These are phyloP conservation scores for Pseudopyricularia cyperi DNA, from an alignment of 2,329 filamentous ascomycete genomes.

Conservation along the genomic window DNA sequence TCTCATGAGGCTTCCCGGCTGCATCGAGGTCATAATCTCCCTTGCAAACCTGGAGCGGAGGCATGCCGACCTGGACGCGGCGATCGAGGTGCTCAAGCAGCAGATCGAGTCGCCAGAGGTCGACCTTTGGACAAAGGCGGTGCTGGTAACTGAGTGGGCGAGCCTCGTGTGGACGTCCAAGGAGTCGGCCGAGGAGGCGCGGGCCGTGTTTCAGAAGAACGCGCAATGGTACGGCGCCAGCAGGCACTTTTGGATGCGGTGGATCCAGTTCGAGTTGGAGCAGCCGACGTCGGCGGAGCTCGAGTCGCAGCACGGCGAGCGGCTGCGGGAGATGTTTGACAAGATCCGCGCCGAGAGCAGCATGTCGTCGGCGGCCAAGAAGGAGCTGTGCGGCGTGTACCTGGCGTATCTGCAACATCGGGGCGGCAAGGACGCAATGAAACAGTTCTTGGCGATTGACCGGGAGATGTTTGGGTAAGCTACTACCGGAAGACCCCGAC, in stretches of 20 bases:
- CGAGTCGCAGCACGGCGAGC: conserved; percentile 53
- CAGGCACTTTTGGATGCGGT: conserved; percentile 78
- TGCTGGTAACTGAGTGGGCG: conserved; percentile 81
- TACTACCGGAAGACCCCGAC: neutral
- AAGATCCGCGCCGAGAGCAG: conserved; percentile 62
- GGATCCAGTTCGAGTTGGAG: conserved; percentile 77
- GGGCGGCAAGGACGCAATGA: conserved; percentile 71
- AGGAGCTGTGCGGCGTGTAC: conserved; percentile 65
- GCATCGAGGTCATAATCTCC: conserved; percentile 77
- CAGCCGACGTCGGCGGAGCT: conserved; percentile 57
- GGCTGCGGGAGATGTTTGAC: conserved; percentile 70
- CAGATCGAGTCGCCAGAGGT: conserved; percentile 64
- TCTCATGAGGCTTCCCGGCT: conserved; percentile 61
- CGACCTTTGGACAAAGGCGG: conserved; percentile 70
- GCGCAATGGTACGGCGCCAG: conserved; percentile 76
- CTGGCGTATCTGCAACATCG: conserved; percentile 73
- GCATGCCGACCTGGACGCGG: conserved; percentile 70
- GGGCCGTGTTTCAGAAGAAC: conserved; percentile 72
- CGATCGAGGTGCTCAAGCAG: conserved; percentile 68
- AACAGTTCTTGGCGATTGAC: conserved; percentile 74
- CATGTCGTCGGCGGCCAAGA: conserved; percentile 53
- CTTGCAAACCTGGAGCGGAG: conserved; percentile 79
- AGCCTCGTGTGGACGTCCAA: conserved; percentile 77
- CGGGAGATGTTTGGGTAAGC: conserved; percentile 73
- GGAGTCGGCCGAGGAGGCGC: conserved; percentile 66